Evolutionary conservation across 257 asterid species (phyloP), one percentile per base, ranked within the genome.

Genomic region (Penstemon barbatus): DNA sequence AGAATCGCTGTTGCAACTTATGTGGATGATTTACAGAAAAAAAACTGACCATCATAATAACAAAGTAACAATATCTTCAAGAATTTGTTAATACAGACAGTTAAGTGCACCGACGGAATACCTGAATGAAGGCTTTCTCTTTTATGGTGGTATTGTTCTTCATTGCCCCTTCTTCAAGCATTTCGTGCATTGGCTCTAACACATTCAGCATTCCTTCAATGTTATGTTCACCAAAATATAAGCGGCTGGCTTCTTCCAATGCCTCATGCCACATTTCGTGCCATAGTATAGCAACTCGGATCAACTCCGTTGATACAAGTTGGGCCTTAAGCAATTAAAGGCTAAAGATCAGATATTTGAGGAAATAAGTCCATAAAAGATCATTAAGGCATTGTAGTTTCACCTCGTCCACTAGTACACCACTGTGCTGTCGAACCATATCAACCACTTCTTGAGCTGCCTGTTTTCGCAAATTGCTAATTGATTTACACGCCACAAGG

Each of bases 211-310:
- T 91, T 62, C 96, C 99, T 77, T 91, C 99, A 75, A 89, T 91
- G 78, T 94, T 94, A 81, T 81, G 97, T 76, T 94, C 99, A 61
- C 99, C 99, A 67, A 94, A 94, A 80, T 91, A 94, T 69, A 94
- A 73, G 77, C 99, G 99, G 70, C 99, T 94, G 7, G 99, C 99
- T 86, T 94, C 98, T 83, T 94, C 99, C 76, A 94, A 78, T 64
- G 88, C 98, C 77, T 91, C 98, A 68, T 94, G 99, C 99, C 97
- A 94, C 97, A 83, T 83, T 84, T 94, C 99, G 81, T 91, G 99
- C 99, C 97, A 94, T 69, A 94, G 95, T 80, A 94, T 94, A 59
- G 99, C 98, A 62, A 94, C 97, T 79, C 99, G 88, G 56, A 94
- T 87, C 86, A 94, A 87, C 89, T 94, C 99, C 70, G 83, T 86